Evolutionary conservation across 2,329 filamentous ascomycete species (phyloP).

Genomic region (Apiospora saccharicola): DNA sequence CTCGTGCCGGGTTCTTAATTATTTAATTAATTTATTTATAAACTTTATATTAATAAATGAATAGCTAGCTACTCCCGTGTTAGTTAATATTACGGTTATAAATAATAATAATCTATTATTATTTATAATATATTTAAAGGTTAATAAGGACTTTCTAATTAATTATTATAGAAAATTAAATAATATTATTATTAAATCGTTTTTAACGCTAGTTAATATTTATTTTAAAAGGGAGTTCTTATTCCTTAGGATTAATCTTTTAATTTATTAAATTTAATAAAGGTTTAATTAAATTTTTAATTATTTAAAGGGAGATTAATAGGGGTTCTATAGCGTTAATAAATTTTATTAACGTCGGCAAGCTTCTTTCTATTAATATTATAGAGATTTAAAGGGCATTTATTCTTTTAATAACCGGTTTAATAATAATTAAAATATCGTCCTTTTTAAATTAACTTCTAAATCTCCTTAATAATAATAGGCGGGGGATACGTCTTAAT

Average conservation of each 20-base stretch:
- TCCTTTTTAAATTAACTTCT: background rate
- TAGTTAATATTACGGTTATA: too few species aligned
- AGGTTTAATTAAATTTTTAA: too few species aligned
- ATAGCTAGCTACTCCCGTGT: too few species aligned
- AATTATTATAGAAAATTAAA: background rate
- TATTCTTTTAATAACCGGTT: background rate
- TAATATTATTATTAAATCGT: background rate
- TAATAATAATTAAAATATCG: constrained; percentile 1
- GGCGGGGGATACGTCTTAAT: background rate
- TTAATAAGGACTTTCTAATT: background rate
- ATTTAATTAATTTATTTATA: too few species aligned
- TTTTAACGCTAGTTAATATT: background rate
- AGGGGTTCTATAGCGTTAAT: background rate
- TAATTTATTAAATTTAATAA: background rate
- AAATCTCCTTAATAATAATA: background rate
- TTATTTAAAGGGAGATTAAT: too few species aligned
- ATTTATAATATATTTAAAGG: background rate
- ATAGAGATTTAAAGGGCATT: background rate
- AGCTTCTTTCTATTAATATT: background rate
- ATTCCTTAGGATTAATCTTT: background rate
- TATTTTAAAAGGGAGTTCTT: background rate
- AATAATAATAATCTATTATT: background rate
- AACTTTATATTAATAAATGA: too few species aligned
- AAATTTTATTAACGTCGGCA: background rate
- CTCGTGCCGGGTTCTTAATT: too few species aligned